A percentile compares a stretch with the other conserved stretches of the same genome.
Evolutionary conservation across 352 stramenopile species (phyloP).

Genomic region (Phytophthora lateralis): DNA sequence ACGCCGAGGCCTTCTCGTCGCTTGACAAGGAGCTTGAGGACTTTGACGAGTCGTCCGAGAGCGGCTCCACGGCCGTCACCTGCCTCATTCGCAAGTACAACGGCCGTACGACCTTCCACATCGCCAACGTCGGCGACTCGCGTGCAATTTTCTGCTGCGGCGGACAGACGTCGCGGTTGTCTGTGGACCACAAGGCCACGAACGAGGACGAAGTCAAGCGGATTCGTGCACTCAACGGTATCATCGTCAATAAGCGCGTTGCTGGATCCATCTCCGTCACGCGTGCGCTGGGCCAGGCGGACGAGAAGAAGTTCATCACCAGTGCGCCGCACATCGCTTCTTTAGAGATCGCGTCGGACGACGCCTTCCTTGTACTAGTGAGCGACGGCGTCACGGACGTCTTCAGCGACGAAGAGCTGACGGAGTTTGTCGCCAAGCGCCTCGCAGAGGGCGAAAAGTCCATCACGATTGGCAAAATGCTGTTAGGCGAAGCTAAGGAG

Average conservation of each 20-base stretch:
- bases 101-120: conserved; percentile 66
- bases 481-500: conserved; percentile 73
- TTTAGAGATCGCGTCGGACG: conserved; percentile 49
- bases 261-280: conserved; percentile 75
- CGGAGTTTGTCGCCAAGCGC: conserved; percentile 56
- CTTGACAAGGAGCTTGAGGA: conserved; percentile 71
- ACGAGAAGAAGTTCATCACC: conserved; percentile 86
- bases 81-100: conserved; percentile 68
- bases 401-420: conserved; percentile 74
- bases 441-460: conserved; percentile 53
- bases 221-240: conserved; percentile 75
- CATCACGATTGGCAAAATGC: conserved; percentile 60
- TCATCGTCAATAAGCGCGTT: conserved; percentile 87
- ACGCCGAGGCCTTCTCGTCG: conserved; percentile 57
- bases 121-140: conserved; percentile 83
- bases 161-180: conserved; percentile 56
- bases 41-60: conserved; percentile 69
- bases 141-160: conserved; percentile 68
- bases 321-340: conserved; percentile 64
- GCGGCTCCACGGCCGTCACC: conserved; percentile 78
- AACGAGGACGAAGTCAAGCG: conserved; percentile 78
- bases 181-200: conserved; percentile 80
- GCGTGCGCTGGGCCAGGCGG: conserved; percentile 72
- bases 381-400: conserved; percentile 83
- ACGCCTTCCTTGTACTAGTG: conserved; percentile 77